phyloP scores from a whole-genome alignment of 495 filamentous ascomycete genomes.

The Talaromyces adpressus region DNA sequence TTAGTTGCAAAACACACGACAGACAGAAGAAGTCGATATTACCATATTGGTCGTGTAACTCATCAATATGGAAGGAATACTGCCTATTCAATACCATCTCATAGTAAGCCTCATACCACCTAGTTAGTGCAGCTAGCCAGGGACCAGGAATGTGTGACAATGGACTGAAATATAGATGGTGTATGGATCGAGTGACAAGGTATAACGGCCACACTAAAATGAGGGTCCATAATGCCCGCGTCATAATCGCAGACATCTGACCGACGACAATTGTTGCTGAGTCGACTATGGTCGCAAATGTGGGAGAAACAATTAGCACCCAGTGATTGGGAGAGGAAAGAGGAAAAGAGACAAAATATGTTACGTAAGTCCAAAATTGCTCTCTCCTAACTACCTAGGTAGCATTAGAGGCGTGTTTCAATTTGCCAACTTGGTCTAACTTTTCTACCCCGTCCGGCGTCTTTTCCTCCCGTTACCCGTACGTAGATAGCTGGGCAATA shows the following conservation, averaged over 20 bases:
- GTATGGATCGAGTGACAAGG: constrained; percentile 12
- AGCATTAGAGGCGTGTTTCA: not conserved
- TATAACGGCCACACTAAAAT: not conserved
- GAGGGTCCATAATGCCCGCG: not conserved
- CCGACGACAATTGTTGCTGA: not conserved
- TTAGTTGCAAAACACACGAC: not conserved
- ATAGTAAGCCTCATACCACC: constrained; percentile 14
- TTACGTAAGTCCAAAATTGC: not conserved
- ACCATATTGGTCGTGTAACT: constrained; percentile 33
- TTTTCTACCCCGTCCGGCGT: too few relatives aligned
- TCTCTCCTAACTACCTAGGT: not conserved
- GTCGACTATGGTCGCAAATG: not conserved
- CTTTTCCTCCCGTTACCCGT: too few relatives aligned
- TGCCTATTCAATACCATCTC: constrained; percentile 8
- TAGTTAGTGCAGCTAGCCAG: constrained; percentile 31
- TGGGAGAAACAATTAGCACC: not conserved
- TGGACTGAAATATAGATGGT: constrained; percentile 29
- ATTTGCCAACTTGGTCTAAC: too few relatives aligned
- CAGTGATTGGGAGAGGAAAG: not conserved
- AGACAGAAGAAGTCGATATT: constrained; percentile 19
- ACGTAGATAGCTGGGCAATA: too few relatives aligned
- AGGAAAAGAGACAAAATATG: not conserved
- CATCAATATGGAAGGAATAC: constrained; percentile 26
- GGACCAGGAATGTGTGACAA: constrained; percentile 35
- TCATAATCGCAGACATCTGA: not conserved